A percentile compares a stretch with the other conserved stretches of the same genome.
phyloP scores from a whole-genome alignment of 179 eudicot species.

The Camellia oleifera region DNA sequence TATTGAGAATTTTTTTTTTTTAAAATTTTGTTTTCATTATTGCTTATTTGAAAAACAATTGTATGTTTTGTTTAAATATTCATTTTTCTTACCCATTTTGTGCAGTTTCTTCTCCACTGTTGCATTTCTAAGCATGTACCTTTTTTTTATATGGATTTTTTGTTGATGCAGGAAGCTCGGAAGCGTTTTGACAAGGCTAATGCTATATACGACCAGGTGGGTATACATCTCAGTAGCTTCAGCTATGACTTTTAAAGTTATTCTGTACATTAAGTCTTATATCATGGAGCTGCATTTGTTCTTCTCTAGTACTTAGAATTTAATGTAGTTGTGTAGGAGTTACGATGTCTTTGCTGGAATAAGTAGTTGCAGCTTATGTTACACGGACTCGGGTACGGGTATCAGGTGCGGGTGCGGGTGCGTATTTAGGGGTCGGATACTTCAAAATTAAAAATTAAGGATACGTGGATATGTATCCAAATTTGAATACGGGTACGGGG shows the following conservation, averaged over 20 bases:
- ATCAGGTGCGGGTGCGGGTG: too few species aligned
- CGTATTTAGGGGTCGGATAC: too few species aligned
- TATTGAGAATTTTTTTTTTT: background rate
- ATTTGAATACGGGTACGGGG: too few species aligned
- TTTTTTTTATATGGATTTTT: background rate
- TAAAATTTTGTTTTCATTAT: background rate
- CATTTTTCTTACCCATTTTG: background rate
- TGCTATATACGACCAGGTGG: constrained; percentile 72
- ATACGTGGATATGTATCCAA: too few species aligned
- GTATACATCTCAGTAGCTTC: background rate
- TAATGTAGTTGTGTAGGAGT: background rate
- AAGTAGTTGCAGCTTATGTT: too few species aligned
- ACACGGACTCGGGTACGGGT: too few species aligned
- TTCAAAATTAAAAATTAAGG: too few species aligned
- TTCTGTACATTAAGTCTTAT: background rate
- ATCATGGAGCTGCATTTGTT: background rate
- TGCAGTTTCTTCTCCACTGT: background rate
- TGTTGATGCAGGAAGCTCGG: constrained; percentile 77
- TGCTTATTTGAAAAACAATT: background rate
- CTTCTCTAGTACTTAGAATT: background rate
- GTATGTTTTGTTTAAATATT: background rate
- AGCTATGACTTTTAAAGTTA: background rate
- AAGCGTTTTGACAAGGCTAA: constrained; percentile 93
- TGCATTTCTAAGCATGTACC: background rate
- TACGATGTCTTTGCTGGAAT: background rate